Evolutionary conservation across 352 stramenopile species (phyloP), one percentile per base, ranked within the genome.

Genomic region (Phytophthora kernoviae): DNA sequence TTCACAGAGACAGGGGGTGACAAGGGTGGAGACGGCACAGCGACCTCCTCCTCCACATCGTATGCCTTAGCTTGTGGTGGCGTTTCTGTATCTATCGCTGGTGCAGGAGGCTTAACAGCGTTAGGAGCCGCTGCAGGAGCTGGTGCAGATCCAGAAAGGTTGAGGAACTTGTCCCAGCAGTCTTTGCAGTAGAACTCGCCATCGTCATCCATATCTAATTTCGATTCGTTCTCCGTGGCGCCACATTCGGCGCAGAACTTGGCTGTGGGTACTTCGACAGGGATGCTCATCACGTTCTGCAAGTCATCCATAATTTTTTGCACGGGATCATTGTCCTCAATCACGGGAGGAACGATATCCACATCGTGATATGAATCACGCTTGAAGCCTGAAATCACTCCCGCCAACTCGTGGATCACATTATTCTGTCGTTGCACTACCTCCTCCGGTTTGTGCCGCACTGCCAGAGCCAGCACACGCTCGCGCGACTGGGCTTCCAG

Each of bases 141-240:
- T 12, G 68, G 43, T 39, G 45, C 53, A 17, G 67, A 69, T 2
- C 76, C 79, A 55, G 75, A 73, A 17, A 72, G 33, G 40, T 75
- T 87, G 27, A 91, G 70, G 50, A 91, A 96, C 44, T 93, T 90
- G 37, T 93, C 84, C 85, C 84, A 96, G 47, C 87, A 96, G 58
- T 91, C 87, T 53, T 90, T 91, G 73, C 87, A 96, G 63, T 96
- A 96, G 62, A 88, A 91, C 45, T 93, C 76, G 0, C 84, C 84
- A 42, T 96, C 84, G 30, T 89, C 83, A 58, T 96, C 87, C 43
- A 91, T 75, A 39, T 92, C 81, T 10, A 93, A 70, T 68, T 85
- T 84, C 0, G 76, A 87, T 42, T 91, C 79, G 22, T 87, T 83
- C 65, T 95, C 86, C 1, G 81, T 89, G 1, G 83, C 70, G 22